Conservation (phyloP, 352 stramenopile genomes). For the Phytophthora pinifolia region DNA sequence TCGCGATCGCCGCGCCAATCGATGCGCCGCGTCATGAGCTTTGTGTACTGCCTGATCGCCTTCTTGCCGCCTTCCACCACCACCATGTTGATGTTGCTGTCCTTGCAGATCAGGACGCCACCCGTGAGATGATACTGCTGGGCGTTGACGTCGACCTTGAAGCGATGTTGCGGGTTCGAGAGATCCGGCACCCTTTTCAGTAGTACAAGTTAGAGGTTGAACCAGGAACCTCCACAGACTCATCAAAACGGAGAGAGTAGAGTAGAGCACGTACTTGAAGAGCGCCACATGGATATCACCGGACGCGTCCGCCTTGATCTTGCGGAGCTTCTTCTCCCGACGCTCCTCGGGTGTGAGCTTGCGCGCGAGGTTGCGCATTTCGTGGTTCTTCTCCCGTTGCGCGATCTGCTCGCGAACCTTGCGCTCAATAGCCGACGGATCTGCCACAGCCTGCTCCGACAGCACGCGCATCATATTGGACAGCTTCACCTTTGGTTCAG, state of each 20-base stretch:
- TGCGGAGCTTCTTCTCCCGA: slow-evolving; percentile 93
- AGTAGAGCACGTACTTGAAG: slow-evolving; percentile 81
- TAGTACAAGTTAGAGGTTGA: slow-evolving; percentile 20
- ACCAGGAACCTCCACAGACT: slow-evolving; percentile 11
- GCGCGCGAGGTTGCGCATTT: slow-evolving; percentile 90
- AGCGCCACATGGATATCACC: slow-evolving; percentile 93
- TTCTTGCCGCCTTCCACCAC: slow-evolving; percentile 97
- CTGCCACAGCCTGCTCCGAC: slow-evolving; percentile 92
- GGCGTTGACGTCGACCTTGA: slow-evolving; percentile 98
- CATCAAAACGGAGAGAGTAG: slow-evolving; percentile 6
- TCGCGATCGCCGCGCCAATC: slow-evolving; percentile 86
- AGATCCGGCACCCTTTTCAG: slow-evolving; percentile 89
- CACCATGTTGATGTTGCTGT: slow-evolving; percentile 91
- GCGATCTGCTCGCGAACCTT: slow-evolving; percentile 96
- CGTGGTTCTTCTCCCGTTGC: slow-evolving; percentile 94
- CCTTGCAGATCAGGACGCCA: slow-evolving; percentile 91
- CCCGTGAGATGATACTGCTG: slow-evolving; percentile 97
- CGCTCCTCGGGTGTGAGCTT: slow-evolving; percentile 97
- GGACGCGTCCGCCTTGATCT: slow-evolving; percentile 95
- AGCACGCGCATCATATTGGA: slow-evolving; percentile 99
- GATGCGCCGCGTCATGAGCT: slow-evolving; percentile 96
- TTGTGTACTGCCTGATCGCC: slow-evolving; percentile 93
- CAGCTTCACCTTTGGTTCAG: slow-evolving; percentile 97
- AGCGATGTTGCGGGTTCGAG: slow-evolving; percentile 94
- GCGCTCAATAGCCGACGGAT: slow-evolving; percentile 96